A percentile compares a stretch with the other conserved stretches of the same genome.
Evolutionary conservation across 306 rosid species (phyloP).

Genomic region (Trifolium subterraneum): DNA sequence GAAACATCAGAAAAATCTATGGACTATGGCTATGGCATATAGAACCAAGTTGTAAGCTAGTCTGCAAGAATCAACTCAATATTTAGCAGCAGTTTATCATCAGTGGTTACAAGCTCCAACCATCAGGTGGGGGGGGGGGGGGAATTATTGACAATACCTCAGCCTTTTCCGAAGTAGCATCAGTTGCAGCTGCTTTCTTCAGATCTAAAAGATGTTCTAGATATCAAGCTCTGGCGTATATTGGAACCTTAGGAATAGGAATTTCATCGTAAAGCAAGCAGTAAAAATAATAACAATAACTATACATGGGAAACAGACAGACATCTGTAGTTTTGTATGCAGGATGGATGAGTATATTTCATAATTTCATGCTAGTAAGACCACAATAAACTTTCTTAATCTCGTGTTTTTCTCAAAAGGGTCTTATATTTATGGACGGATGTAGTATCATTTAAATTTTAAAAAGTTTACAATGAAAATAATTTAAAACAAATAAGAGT

Average conservation of each 20-base stretch:
- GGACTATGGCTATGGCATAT: no score
- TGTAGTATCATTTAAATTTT: no score
- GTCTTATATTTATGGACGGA: no score
- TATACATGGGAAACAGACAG: slow-evolving; percentile 17
- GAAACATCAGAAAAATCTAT: no score
- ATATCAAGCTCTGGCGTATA: slow-evolving; percentile 91
- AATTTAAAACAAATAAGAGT: no score
- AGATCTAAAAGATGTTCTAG: slow-evolving; percentile 85
- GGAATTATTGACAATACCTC: slow-evolving; percentile 59
- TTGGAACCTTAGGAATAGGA: slow-evolving; percentile 88
- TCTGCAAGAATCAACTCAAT: slow-evolving; percentile 62
- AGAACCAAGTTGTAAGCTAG: slow-evolving; percentile 94
- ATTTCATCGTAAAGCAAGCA: slow-evolving; percentile 43
- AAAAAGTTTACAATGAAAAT: no score
- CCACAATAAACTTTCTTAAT: no score
- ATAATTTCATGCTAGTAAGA: slow-evolving; percentile 26
- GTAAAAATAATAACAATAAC: slow-evolving; percentile 24
- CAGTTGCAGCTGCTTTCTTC: slow-evolving; percentile 92
- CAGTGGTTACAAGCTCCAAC: slow-evolving; percentile 21
- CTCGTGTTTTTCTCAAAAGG: no score
- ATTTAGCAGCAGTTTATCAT: slow-evolving; percentile 30
- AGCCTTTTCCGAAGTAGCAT: slow-evolving; percentile 86
- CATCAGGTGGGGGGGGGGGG: background rate
- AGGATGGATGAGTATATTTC: slow-evolving; percentile 10
- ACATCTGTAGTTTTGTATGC: slow-evolving; percentile 19